Base-by-base conservation (phyloP, 2,329 filamentous ascomycete species). In the Verticillium longisporum region DNA sequence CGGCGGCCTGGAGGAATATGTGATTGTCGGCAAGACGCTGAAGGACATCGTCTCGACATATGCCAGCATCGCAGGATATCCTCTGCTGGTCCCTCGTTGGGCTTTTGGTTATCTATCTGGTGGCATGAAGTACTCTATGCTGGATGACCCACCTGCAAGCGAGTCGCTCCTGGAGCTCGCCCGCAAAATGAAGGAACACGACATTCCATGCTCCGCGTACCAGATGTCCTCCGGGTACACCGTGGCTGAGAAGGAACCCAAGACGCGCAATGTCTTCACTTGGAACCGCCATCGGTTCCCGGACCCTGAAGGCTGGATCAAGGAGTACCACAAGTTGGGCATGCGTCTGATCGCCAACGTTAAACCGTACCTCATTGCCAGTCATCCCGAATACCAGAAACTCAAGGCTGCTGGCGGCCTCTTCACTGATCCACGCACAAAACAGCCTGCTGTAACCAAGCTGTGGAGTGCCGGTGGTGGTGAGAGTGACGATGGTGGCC, bases 191-290 rank as follows among this genome's bases (percentile, higher is more conserved):
- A 83, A 84, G 69, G 75, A 85, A 66, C 77, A 90, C 63, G 87
- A 84, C 33, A 90, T 90, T 57, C 88, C 88, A 2, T 89, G 87
- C 67, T 89, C 87, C 0, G 88, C 84, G 0, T 88, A 89, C 69
- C 88, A 90, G 68, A 88, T 90, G 87, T 87, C 83, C 31, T 89
- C 86, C 0, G 88, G 88, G 0, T 91, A 91, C 69, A 90, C 88
- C 0, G 83, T 91, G 3, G 82, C 87, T 0, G 86, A 89, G 66
- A 78, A 76, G 0, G 82, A 85, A 60, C 88, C 88, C 1, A 89
- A 89, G 72, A 89, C 87, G 0, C 78, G 88, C 61, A 90, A 89
- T 62, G 88, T 90, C 3, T 88, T 84, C 66, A 87, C 86, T 0
- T 92, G 89, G 88, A 91, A 91, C 66, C 74, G 74, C 4, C 83